Base-by-base conservation (phyloP, 208 protist species). In the Acanthamoeba sp. region DNA sequence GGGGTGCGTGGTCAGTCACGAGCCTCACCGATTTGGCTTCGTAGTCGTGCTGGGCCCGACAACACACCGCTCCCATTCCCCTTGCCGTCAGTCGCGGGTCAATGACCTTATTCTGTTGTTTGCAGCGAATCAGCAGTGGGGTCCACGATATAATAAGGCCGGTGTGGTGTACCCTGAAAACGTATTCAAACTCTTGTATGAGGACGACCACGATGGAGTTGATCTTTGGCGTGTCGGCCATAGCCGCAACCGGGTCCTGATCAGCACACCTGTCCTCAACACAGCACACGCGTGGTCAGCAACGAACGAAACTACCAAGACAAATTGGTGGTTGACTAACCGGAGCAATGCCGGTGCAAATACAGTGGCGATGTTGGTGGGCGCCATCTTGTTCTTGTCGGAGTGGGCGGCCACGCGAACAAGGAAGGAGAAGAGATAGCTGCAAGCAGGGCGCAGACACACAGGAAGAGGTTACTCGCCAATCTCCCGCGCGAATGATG, bases 211-310 rank as follows among this genome's bases (percentile, higher is more conserved):
- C 55, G 36, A 93, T 93, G 36, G 59, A 52, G 88, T 93, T 93
- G 62, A 93, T 78, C 52, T 69, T 93, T n/a, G 88, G 88, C 18
- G 88, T 93, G 40, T 93, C 88, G 29, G 62, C 55, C 59, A 93
- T 78, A 2, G 48, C 48, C 16, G 24, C 88, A 18, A 93, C 22
- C 20, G 71, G 71, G 32, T 82, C 71, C 36, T 82, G 71, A 48
- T 82, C 71, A 45, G 40, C 38, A 32, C 38, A 38, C 40, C 71
- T 82, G 69, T 6, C 27, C 14, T 55, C 6, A 55, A 16, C 48
- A 55, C 6, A 55, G 6, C 48, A 55, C 48, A 55, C 16, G 27
- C 27, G 62, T 29, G 20, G 62, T 6, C 6, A 34, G 6, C 27
- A 22, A 71, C 29, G 62, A 71, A 71, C 27, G 62, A 36, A 71